Evolutionary conservation across 371 early-diverging fungal genomes (phyloP).

Genomic region (Mucor saturninus): DNA sequence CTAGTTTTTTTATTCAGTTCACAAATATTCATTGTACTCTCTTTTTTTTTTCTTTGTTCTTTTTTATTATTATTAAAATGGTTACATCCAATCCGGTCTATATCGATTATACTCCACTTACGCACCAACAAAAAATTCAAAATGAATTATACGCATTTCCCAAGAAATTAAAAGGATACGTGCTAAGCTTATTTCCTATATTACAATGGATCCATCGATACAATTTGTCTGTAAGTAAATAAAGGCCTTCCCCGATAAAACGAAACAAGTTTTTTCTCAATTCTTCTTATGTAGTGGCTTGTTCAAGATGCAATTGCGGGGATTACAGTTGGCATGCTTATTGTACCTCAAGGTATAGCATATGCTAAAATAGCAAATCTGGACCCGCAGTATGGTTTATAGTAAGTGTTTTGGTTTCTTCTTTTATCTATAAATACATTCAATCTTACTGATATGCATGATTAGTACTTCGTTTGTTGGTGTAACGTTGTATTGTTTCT

Average conservation of each 20-base stretch:
- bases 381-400: conserved; percentile 55
- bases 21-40: too few relatives aligned
- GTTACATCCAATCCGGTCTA: conserved; percentile 1
- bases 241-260: neutral
- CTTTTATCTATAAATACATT: conserved; percentile 44
- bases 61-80: too few relatives aligned
- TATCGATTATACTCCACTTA: conserved; percentile 1
- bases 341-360: conserved; percentile 86
- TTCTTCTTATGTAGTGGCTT: conserved; percentile 61
- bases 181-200: conserved; percentile 13
- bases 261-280: neutral
- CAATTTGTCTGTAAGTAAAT: conserved; percentile 30
- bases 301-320: conserved; percentile 85
- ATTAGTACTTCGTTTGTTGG: conserved; percentile 42
- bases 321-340: conserved; percentile 81
- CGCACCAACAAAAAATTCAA: neutral
- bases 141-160: neutral
- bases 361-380: conserved; percentile 84
- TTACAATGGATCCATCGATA: conserved; percentile 35
- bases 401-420: conserved; percentile 24
- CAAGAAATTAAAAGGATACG: neutral
- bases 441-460: conserved; percentile 31
- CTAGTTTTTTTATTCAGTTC: neutral
- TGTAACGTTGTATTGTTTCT: conserved; percentile 57
- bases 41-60: too few relatives aligned